Percentiles rank a stretch among this genome's conserved stretches.
Evolutionary conservation across 140 eudicot genomes (phyloP).

Genomic region (Bidens hawaiensis): DNA sequence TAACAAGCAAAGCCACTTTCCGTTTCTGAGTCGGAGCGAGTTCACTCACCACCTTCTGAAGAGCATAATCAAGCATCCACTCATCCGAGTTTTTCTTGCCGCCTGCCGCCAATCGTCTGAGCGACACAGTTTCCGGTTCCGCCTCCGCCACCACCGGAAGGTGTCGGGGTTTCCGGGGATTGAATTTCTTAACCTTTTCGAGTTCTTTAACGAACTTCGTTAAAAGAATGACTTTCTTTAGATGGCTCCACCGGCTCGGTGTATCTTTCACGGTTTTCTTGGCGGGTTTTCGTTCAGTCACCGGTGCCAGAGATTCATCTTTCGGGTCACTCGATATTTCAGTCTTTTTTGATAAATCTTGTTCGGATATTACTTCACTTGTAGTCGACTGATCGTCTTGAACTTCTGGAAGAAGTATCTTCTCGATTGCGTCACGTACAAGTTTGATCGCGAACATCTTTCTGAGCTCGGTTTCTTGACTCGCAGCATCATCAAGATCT

Average conservation of each 20-base stretch:
- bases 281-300: background rate
- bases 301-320: constrained; percentile 20
- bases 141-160: constrained; percentile 40
- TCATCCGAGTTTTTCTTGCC: constrained; percentile 67
- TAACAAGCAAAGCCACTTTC: constrained; percentile 71
- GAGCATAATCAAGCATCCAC: constrained; percentile 97
- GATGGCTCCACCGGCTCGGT: constrained; percentile 70
- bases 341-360: constrained; percentile 38
- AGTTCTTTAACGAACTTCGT: constrained; percentile 56
- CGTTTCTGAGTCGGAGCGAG: constrained; percentile 81
- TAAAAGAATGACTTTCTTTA: constrained; percentile 62
- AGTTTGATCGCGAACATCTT: constrained; percentile 75
- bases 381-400: constrained; percentile 67
- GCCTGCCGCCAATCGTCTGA: constrained; percentile 45
- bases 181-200: constrained; percentile 66
- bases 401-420: constrained; percentile 79
- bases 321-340: constrained; percentile 13
- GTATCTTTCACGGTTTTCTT: constrained; percentile 38
- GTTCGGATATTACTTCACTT: constrained; percentile 47
- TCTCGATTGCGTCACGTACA: constrained; percentile 87
- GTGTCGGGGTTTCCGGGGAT: constrained; percentile 39
- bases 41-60: constrained; percentile 69
- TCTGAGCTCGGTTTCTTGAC: constrained; percentile 53
- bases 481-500: constrained; percentile 32
- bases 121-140: constrained; percentile 49